Conservation (phyloP, 257 asterid species). For the Solanum arcanum region DNA sequence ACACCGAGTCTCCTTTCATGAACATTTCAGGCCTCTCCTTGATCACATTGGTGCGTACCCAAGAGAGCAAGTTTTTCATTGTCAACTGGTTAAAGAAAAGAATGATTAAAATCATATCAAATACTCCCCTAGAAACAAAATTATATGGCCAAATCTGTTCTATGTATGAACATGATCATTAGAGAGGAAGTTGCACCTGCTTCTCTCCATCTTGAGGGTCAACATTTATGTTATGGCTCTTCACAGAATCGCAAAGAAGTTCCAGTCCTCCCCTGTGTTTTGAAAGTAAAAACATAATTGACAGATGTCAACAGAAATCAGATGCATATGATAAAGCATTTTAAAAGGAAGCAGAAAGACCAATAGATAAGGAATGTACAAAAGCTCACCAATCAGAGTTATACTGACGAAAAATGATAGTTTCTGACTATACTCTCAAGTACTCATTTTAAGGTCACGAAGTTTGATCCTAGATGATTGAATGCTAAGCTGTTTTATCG, state of each 20-base stretch:
- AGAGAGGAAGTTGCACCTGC: conserved; percentile 28
- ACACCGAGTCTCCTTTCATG: conserved; percentile 96
- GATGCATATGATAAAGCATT: not conserved
- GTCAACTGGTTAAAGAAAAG: conserved; percentile 38
- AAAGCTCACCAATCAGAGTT: not conserved
- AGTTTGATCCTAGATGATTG: not conserved
- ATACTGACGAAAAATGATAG: not conserved
- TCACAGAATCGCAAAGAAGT: conserved; percentile 82
- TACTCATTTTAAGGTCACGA: not conserved
- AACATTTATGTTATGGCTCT: conserved; percentile 64
- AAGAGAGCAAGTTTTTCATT: conserved; percentile 68
- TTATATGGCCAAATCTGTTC: not conserved
- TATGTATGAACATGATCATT: not conserved
- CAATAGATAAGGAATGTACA: not conserved
- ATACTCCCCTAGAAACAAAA: not conserved
- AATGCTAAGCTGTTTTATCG: not conserved
- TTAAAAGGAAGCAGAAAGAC: not conserved
- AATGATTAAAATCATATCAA: not conserved
- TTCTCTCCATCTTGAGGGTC: conserved; percentile 43
- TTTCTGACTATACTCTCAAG: not conserved
- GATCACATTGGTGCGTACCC: conserved; percentile 83
- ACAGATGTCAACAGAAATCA: not conserved
- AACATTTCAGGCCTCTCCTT: conserved; percentile 99
- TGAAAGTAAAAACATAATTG: not conserved
- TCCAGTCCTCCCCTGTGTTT: conserved; percentile 81